Conservation (phyloP, 2,329 filamentous ascomycete species). For the Colletotrichum tabaci region DNA sequence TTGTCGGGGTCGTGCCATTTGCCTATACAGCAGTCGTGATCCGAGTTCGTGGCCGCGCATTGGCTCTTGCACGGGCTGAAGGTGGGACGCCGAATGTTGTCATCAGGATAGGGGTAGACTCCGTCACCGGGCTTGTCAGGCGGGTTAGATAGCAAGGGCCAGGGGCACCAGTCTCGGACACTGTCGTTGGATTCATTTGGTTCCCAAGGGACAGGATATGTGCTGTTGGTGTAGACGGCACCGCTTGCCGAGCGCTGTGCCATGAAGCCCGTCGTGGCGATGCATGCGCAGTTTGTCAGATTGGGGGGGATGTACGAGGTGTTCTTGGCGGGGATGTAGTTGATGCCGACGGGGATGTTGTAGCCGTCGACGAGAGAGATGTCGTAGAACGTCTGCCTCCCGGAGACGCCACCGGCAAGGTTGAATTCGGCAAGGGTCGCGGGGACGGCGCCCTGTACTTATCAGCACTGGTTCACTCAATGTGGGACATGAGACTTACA, state of each 20-base stretch:
- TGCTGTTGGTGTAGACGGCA: slow-evolving; percentile 73
- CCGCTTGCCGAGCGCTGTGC: slow-evolving; percentile 69
- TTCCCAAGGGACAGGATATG: slow-evolving; percentile 79
- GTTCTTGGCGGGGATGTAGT: slow-evolving; percentile 73
- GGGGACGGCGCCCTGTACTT: slow-evolving; percentile 76
- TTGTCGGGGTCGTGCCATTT: slow-evolving; percentile 73
- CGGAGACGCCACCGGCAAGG: slow-evolving; percentile 74
- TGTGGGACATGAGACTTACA: slow-evolving; percentile 61
- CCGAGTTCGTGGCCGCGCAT: slow-evolving; percentile 77
- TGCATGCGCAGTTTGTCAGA: slow-evolving; percentile 82
- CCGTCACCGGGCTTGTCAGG: slow-evolving; percentile 81
- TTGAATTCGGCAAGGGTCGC: slow-evolving; percentile 87
- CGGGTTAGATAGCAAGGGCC: slow-evolving; percentile 79
- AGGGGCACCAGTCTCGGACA: slow-evolving; percentile 83
- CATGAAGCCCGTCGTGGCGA: slow-evolving; percentile 77
- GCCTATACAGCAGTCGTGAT: slow-evolving; percentile 83
- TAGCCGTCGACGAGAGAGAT: slow-evolving; percentile 90
- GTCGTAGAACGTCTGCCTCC: slow-evolving; percentile 82
- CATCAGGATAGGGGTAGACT: slow-evolving; percentile 85
- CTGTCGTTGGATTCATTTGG: slow-evolving; percentile 67
- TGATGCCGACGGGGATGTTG: slow-evolving; percentile 80
- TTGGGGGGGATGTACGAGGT: slow-evolving; percentile 80
- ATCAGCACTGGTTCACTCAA: slow-evolving; percentile 3
- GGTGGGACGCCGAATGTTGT: slow-evolving; percentile 76
- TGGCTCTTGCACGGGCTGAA: slow-evolving; percentile 86